A percentile compares a stretch with the other conserved stretches of the same genome.
Conservation (phyloP, 2,329 filamentous ascomycete species). For the Dactylellina sp. region DNA sequence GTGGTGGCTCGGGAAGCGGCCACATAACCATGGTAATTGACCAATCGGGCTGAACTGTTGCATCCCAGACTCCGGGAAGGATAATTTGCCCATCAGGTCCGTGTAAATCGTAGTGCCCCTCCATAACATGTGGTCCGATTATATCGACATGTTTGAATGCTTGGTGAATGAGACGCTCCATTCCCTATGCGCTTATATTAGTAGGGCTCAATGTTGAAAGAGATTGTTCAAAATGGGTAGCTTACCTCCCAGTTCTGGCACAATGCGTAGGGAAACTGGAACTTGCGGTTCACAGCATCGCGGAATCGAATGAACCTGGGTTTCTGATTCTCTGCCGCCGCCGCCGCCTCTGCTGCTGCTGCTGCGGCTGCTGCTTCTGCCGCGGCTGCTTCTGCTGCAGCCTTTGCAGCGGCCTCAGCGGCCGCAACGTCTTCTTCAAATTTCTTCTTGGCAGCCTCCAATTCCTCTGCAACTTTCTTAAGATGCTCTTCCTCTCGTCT, state of each 20-base stretch:
- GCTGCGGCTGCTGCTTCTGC: slow-evolving; percentile 40
- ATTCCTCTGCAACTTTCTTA: slow-evolving; percentile 64
- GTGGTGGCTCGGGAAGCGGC: slow-evolving; percentile 69
- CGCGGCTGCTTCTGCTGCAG: slow-evolving; percentile 63
- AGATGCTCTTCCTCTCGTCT: slow-evolving; percentile 57
- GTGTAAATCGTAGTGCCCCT: slow-evolving; percentile 83
- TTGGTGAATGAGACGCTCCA: slow-evolving; percentile 87
- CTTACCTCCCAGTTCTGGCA: slow-evolving; percentile 85
- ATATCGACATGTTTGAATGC: slow-evolving; percentile 83
- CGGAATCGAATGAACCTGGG: slow-evolving; percentile 88
- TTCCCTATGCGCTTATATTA: slow-evolving; percentile 70
- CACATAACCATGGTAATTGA: slow-evolving; percentile 76
- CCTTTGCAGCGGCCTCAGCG: background rate
- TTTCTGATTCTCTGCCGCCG: slow-evolving; percentile 66
- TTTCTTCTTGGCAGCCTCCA: slow-evolving; percentile 66
- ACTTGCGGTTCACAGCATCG: slow-evolving; percentile 89
- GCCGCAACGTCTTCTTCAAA: slow-evolving; percentile 59
- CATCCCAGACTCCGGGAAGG: slow-evolving; percentile 83
- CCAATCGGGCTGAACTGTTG: slow-evolving; percentile 82
- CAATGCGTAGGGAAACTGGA: slow-evolving; percentile 87
- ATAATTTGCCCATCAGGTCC: slow-evolving; percentile 86
- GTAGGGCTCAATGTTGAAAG: slow-evolving; percentile 1
- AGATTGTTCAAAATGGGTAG: slow-evolving; percentile 58
- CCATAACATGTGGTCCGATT: slow-evolving; percentile 79
- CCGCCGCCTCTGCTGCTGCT: slow-evolving; percentile 62